These are phyloP conservation scores for Penicillium ucsense DNA, from an alignment of 495 filamentous ascomycete species.

Conservation along the genomic window DNA sequence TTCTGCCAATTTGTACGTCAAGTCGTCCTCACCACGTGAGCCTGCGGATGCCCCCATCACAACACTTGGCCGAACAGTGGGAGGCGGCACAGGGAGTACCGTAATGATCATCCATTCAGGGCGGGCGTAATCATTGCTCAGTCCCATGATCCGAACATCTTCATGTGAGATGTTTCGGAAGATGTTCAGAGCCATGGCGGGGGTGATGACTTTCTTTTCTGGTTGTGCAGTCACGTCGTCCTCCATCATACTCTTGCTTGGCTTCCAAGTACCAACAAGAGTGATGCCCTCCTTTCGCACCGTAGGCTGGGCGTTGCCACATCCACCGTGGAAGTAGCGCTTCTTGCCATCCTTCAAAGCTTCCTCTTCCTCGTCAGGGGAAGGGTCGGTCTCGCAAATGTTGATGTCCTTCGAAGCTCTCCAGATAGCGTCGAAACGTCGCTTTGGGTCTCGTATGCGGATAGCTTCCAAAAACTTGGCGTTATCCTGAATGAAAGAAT, in stretches of 20 bases:
- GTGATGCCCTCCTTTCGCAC: conserved; percentile 78
- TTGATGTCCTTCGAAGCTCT: conserved; percentile 76
- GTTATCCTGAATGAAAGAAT: conserved; percentile 53
- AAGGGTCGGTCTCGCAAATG: conserved; percentile 65
- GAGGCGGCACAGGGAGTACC: conserved; percentile 88
- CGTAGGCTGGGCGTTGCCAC: conserved; percentile 80
- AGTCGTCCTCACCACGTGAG: conserved; percentile 88
- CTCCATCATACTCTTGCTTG: conserved; percentile 54
- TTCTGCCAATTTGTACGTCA: conserved; percentile 97
- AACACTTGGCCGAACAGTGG: conserved; percentile 91
- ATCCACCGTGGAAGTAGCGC: conserved; percentile 68
- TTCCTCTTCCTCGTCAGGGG: conserved; percentile 50
- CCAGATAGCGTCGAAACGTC: conserved; percentile 85
- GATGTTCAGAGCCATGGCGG: conserved; percentile 71
- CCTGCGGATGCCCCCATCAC: conserved; percentile 80
- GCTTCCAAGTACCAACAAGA: conserved; percentile 73
- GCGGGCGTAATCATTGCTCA: conserved; percentile 86
- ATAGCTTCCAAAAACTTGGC: conserved; percentile 72
- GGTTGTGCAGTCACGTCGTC: conserved; percentile 52
- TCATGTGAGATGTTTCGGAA: conserved; percentile 71
- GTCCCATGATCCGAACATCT: conserved; percentile 75
- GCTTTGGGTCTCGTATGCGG: conserved; percentile 78
- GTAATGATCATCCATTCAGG: conserved; percentile 99
- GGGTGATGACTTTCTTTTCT: conserved; percentile 79
- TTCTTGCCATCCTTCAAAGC: conserved; percentile 40